Evolutionary conservation across 2,329 filamentous ascomycete species (phyloP).

Genomic region (Penicillium hordei): DNA sequence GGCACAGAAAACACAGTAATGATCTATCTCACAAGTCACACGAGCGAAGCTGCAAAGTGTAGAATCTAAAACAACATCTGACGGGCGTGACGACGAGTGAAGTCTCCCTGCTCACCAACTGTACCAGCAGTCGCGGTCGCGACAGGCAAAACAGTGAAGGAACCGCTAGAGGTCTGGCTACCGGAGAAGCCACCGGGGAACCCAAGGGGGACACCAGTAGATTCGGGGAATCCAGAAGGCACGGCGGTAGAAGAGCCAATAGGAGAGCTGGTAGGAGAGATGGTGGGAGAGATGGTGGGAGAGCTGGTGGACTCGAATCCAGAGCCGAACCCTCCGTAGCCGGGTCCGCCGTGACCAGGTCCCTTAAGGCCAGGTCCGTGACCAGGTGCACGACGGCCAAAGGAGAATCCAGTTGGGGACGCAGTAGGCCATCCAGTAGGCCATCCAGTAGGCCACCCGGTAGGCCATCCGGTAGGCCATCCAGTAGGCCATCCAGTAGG

Average conservation of each 20-base stretch:
- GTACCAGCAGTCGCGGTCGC: slow-evolving; percentile 4
- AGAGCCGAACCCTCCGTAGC: background rate
- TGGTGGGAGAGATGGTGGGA: background rate
- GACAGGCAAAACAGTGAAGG: background rate
- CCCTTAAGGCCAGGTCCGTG: background rate
- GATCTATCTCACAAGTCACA: slow-evolving; percentile 14
- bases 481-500: background rate
- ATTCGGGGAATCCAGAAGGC: slow-evolving; percentile 11
- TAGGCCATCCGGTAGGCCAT: background rate
- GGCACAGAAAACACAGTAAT: slow-evolving; percentile 11
- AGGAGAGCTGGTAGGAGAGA: background rate
- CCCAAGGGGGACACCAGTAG: background rate
- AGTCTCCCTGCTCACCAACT: slow-evolving; percentile 2
- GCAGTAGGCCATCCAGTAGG: background rate
- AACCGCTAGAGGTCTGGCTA: background rate
- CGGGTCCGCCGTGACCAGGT: background rate
- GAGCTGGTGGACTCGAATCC: background rate
- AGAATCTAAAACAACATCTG: slow-evolving; percentile 23
- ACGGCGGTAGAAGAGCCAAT: background rate
- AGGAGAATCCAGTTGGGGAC: background rate
- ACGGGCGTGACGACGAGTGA: slow-evolving; percentile 28
- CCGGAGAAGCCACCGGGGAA: background rate
- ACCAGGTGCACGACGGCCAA: background rate
- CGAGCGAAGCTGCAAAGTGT: slow-evolving; percentile 3
- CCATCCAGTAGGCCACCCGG: background rate